Evolutionary conservation across 768 basidiomycete genomes (phyloP), one percentile per base, ranked within the genome.

Genomic region (Amanita inopinata): DNA sequence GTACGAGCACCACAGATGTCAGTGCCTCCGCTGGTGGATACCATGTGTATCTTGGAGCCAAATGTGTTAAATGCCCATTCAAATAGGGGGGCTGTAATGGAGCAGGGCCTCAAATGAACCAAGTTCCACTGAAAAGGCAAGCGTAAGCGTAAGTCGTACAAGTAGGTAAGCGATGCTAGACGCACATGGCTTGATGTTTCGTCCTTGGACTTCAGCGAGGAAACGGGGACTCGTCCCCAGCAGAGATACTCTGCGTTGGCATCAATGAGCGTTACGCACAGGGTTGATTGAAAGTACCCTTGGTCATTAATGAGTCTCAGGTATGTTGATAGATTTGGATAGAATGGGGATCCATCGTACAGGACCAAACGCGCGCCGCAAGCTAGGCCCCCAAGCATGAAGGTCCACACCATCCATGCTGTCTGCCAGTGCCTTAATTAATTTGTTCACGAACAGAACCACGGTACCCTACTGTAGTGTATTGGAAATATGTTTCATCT

Each of bases 11-110:
- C 60, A 51, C 76, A 82, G 6, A 86, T 72, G 56, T 86, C 83
- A n/a, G 83, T 86, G n/a, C 83, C 83, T 20, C 83, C 83, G 33
- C 79, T 81, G 0, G 69, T 61, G 3, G 76, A 78, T 8, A 64
- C 55, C 6, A 83, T 47, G 42, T 76, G 71, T 17, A 76, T 41
- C 5, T 70, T 60, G 33, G 60, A 57, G 11, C 71, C 72, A 37
- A 86, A 85, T 10, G 74, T 76, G 20, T 67, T 50, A 17, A 78
- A 72, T 0, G 73, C 53, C 80, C 81, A 86, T 58, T 78, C 81
- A 58, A 84, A 65, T 0, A 80, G 76, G 3, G 77, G 60, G 0
- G 82, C 81, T 36, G 83, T 53, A 8, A 81, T 76, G 2, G 83
- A 74, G 70, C 8, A 85, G 60, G 1, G 73, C 63, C 33, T 76